phyloP scores from a whole-genome alignment of 768 basidiomycete genomes.

The Tylopilus sp. region DNA sequence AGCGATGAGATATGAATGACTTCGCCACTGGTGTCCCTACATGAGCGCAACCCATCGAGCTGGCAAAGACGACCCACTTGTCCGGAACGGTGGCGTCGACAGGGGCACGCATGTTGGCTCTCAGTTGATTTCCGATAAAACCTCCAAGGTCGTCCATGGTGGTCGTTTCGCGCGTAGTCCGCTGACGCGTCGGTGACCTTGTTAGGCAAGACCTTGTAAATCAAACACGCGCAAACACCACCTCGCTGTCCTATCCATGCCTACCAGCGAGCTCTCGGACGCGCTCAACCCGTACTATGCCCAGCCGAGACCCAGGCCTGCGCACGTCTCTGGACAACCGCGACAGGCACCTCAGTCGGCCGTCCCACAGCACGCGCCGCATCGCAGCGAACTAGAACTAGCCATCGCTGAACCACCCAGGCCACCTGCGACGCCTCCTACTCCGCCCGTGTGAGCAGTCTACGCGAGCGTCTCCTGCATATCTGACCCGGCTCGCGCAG shows the following conservation, averaged over 20 bases:
- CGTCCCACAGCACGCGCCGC: conserved; percentile 45
- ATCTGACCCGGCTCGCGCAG: conserved; percentile 4
- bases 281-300: conserved; percentile 70
- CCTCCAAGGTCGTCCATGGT: conserved; percentile 46
- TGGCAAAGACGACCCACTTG: conserved; percentile 50
- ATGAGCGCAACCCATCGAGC: conserved; percentile 1
- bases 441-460: conserved; percentile 37
- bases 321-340: conserved; percentile 12
- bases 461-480: neutral
- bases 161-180: neutral
- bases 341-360: conserved; percentile 28
- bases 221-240: conserved; percentile 32
- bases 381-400: conserved; percentile 63
- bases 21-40: conserved; percentile 58
- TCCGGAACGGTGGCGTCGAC: conserved; percentile 64
- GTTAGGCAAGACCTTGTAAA: conserved; percentile 26
- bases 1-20: conserved; percentile 96
- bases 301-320: conserved; percentile 37
- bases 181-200: conserved; percentile 44
- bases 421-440: conserved; percentile 23
- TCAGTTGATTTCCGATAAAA: conserved; percentile 50
- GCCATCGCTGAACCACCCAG: conserved; percentile 48
- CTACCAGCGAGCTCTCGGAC: conserved; percentile 72
- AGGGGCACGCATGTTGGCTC: conserved; percentile 38
- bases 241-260: conserved; percentile 36